These are phyloP conservation scores for Musa beccarii DNA, from an alignment of 176 grass and related monocot genomes.

Conservation along the genomic window DNA sequence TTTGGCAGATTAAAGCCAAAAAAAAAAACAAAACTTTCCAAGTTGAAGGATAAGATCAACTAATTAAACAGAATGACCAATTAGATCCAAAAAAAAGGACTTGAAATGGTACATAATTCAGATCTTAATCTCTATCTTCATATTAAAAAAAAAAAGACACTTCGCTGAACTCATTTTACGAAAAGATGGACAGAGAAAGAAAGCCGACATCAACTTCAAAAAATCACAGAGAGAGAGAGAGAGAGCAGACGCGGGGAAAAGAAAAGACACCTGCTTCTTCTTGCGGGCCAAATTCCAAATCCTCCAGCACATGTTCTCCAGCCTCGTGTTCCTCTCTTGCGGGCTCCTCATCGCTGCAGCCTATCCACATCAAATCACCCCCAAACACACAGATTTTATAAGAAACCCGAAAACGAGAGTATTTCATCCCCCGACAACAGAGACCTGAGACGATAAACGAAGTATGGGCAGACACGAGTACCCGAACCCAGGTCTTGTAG, in stretches of 20 bases:
- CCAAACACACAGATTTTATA: neutral
- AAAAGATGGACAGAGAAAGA: neutral
- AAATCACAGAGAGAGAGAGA: neutral
- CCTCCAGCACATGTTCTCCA: slow-evolving; percentile 29
- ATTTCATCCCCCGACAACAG: neutral
- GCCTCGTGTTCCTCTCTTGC: slow-evolving; percentile 20
- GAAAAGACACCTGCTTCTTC: slow-evolving; percentile 24
- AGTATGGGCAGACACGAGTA: neutral
- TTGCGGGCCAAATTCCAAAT: slow-evolving; percentile 24
- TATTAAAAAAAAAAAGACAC: no score
- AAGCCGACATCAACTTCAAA: neutral
- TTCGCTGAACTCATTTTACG: no score
- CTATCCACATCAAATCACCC: neutral
- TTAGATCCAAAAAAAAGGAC: neutral
- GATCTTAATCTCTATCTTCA: neutral
- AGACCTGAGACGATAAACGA: slow-evolving; percentile 1
- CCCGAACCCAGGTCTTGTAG: slow-evolving; percentile 54
- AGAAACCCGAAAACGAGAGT: neutral
- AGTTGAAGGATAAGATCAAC: neutral
- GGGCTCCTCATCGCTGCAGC: slow-evolving; percentile 16
- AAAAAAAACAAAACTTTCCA: neutral
- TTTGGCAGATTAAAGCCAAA: neutral
- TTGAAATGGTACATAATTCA: neutral
- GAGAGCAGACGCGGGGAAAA: neutral
- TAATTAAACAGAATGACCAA: neutral